Conservation (phyloP, 495 filamentous ascomycete genomes). For the Penicillium malachiteum region DNA sequence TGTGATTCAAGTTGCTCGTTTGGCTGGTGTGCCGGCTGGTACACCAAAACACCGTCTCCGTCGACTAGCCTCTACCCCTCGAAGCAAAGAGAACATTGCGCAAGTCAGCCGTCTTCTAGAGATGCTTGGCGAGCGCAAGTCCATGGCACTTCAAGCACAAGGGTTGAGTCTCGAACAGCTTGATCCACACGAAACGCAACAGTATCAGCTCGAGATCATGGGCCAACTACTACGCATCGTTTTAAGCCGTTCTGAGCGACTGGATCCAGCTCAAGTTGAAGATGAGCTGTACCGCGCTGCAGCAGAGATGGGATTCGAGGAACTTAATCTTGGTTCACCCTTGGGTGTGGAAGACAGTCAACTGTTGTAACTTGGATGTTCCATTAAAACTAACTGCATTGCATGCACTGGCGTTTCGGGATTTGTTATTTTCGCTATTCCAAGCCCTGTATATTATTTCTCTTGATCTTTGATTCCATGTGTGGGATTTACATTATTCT, state of each 20-base stretch:
- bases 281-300: constrained; percentile 46
- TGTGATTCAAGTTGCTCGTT: constrained; percentile 49
- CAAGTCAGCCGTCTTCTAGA: constrained; percentile 39
- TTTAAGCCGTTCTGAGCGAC: constrained; percentile 42
- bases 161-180: constrained; percentile 39
- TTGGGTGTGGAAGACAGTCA: constrained; percentile 32
- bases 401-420: constrained; percentile 16
- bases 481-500: constrained; percentile 8
- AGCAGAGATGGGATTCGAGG: constrained; percentile 53
- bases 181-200: constrained; percentile 38
- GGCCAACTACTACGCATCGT: constrained; percentile 50
- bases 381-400: constrained; percentile 4
- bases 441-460: constrained; percentile 16
- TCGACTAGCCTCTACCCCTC: constrained; percentile 41
- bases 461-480: background rate
- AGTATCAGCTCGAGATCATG: constrained; percentile 53
- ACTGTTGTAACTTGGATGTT: constrained; percentile 19
- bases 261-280: constrained; percentile 36
- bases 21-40: constrained; percentile 40
- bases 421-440: background rate
- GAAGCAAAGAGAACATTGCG: constrained; percentile 45
- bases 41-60: constrained; percentile 44
- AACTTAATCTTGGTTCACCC: constrained; percentile 32
- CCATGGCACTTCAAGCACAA: constrained; percentile 31
- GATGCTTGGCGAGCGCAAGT: constrained; percentile 38